These are phyloP conservation scores for Phytophthora macrochlamydospora DNA, from an alignment of 352 stramenopile species.

Conservation along the genomic window DNA sequence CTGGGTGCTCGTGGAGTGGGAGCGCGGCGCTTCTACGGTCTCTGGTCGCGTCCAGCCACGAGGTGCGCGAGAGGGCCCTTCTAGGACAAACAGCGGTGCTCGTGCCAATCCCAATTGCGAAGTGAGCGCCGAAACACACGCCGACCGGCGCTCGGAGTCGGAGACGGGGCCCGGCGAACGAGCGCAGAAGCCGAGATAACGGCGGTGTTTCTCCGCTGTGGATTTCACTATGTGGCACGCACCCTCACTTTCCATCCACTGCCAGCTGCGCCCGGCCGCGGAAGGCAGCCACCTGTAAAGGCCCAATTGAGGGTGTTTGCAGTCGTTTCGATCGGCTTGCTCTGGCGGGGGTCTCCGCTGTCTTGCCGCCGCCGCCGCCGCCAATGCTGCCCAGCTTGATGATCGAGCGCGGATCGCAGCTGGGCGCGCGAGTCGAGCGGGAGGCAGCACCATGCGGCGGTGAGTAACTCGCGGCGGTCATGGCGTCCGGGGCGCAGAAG, in stretches of 20 bases:
- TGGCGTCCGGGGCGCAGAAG: background rate
- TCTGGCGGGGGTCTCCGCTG: no score
- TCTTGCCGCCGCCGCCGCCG: no score
- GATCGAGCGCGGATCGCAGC: no score
- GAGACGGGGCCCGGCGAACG: background rate
- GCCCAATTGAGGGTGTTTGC: no score
- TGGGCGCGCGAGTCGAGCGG: no score
- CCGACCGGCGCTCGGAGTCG: background rate
- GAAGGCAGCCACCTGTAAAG: background rate
- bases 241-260: background rate
- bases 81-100: background rate
- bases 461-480: no score
- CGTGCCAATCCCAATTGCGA: background rate
- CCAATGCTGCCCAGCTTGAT: no score
- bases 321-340: no score
- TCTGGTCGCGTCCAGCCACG: slow-evolving; percentile 13
- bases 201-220: background rate
- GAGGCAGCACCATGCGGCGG: no score
- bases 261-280: background rate
- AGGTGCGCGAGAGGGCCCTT: background rate
- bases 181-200: background rate
- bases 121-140: background rate
- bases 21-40: slow-evolving; percentile 27
- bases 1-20: background rate
- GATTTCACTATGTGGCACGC: background rate